phyloP scores from a whole-genome alignment of 2,329 filamentous ascomycete genomes.

The Rasamsonia emersonii region DNA sequence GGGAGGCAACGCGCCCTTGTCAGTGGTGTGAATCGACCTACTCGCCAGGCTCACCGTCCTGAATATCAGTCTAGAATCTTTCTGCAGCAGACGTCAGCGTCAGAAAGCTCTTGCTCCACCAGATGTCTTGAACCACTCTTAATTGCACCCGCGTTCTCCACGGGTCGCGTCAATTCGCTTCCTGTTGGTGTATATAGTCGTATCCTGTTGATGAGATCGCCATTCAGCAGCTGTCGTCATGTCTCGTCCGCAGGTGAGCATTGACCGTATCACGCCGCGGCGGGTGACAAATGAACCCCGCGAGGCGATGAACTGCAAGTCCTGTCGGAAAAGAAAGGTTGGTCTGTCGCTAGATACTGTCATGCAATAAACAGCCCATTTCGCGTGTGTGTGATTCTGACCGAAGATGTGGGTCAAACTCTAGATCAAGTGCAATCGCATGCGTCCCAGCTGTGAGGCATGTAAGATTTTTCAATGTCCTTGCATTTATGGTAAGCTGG shows the following conservation, averaged over 20 bases:
- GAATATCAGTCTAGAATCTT: too few relatives aligned
- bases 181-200: background rate
- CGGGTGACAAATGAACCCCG: slow-evolving; percentile 66
- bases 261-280: slow-evolving; percentile 66
- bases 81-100: too few relatives aligned
- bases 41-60: too few relatives aligned
- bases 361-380: too few relatives aligned
- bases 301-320: slow-evolving; percentile 94
- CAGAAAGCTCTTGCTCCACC: too few relatives aligned
- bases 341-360: slow-evolving; percentile 12
- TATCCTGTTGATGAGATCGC: background rate
- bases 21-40: too few relatives aligned
- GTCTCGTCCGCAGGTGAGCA: slow-evolving; percentile 69
- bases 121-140: too few relatives aligned
- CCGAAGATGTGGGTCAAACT: slow-evolving; percentile 12
- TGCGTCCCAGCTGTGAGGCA: slow-evolving; percentile 76
- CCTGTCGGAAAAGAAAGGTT: slow-evolving; percentile 86
- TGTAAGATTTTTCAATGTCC: slow-evolving; percentile 83
- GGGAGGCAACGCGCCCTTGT: too few relatives aligned
- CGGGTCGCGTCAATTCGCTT: too few relatives aligned
- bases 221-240: slow-evolving; percentile 38
- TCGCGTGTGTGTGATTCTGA: slow-evolving; percentile 5
- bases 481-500: slow-evolving; percentile 67
- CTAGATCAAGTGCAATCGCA: slow-evolving; percentile 85
- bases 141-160: too few relatives aligned